These are phyloP conservation scores for Aquilaria sinensis DNA, from an alignment of 345 rosid species.

Conservation along the genomic window DNA sequence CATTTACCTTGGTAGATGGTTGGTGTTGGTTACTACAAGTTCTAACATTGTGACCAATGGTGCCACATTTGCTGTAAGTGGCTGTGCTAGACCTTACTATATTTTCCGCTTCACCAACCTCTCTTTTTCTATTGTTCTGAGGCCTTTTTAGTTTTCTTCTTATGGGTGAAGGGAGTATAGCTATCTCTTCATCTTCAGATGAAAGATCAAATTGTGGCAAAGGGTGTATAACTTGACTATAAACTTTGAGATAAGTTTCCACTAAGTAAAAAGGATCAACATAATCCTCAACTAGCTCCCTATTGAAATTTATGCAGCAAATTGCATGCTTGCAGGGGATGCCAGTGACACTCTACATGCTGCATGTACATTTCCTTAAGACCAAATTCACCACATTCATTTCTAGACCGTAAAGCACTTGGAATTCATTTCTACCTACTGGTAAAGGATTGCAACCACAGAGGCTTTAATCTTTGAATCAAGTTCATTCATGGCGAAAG, in stretches of 20 bases:
- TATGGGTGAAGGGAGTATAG: too few relatives aligned
- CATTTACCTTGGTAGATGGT: too few relatives aligned
- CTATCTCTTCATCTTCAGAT: neutral
- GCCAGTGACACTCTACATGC: neutral
- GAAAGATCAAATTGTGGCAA: neutral
- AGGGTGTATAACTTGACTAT: neutral
- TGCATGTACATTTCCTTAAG: neutral
- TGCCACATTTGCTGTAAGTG: too few relatives aligned
- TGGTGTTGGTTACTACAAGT: too few relatives aligned
- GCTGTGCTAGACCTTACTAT: too few relatives aligned
- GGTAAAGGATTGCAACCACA: neutral
- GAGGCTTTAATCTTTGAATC: neutral
- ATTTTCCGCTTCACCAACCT: too few relatives aligned
- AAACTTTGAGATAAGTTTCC: neutral
- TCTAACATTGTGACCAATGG: too few relatives aligned
- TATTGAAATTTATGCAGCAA: neutral
- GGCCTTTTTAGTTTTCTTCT: too few relatives aligned
- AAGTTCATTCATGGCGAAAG: neutral
- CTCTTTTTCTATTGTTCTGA: too few relatives aligned
- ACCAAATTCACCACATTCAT: neutral
- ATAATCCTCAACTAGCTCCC: neutral
- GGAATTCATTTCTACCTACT: neutral
- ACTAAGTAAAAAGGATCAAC: neutral
- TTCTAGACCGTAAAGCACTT: neutral
- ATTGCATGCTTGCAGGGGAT: neutral